Base-by-base conservation (phyloP, 2,329 filamentous ascomycete genomes). In the Elsinoe fawcettii region DNA sequence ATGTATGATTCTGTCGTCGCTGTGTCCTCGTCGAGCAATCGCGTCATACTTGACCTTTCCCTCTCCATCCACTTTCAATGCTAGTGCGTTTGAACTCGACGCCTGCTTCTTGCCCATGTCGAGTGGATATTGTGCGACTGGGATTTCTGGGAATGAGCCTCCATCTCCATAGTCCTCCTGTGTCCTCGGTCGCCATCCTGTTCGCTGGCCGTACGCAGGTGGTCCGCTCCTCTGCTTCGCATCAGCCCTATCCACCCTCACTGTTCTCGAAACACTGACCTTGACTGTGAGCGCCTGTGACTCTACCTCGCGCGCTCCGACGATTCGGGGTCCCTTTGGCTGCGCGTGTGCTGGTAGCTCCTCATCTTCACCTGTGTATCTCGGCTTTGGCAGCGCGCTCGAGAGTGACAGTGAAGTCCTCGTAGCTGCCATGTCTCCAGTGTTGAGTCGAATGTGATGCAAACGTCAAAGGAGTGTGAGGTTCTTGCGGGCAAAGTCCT, bases 31-130 rank as follows among this genome's bases (percentile, higher is more conserved):
- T 66, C 86, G 81, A 54, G 92, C 92, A 67, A 99, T 95, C 56
- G 91, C 90, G 70, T 96, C 90, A 75, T 96, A 99, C 73, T 96
- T 95, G 61, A 96, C 88, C 69, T 95, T 95, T 44, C 93, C 93
- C 63, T 95, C 87, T 0, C 80, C 83, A 68, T 97, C 90, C 34
- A 97, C 90, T 70, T 95, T 88, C 30, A 97, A 80, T n/a, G 90
- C 86, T 49, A 99, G 80, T 57, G 93, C 91, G 74, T 96, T 97
- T 63, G 85, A 93, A 47, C 80, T 80, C 7, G 82, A 76, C 2
- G 73, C 66, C 34, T 80, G 79, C 73, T 95, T 95, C 66, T 86
- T 84, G 59, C 92, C 92, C 90, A 97, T 96, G 59, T 95, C 89
- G 53, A 96, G 81, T 9, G 93, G 93, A 69, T 97, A 99, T 69